Evolutionary conservation across 2,329 filamentous ascomycete species (phyloP).

Genomic region (Xylaria hypoxylon): DNA sequence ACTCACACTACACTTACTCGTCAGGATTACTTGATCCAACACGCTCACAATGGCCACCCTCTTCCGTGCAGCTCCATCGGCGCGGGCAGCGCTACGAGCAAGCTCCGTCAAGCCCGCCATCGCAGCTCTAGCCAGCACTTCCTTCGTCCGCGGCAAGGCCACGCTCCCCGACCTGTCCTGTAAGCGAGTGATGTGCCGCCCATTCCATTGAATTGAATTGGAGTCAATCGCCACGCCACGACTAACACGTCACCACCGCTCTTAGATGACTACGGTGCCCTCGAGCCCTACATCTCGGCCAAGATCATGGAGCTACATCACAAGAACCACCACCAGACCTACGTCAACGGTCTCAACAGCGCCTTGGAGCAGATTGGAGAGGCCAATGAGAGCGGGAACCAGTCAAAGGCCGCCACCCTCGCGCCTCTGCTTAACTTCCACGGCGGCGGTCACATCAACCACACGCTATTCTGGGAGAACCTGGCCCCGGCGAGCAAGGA

Average conservation of each 20-base stretch:
- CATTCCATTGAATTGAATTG: not conserved
- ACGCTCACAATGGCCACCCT: conserved; percentile 76
- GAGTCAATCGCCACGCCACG: too few species aligned
- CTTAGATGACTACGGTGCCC: conserved; percentile 93
- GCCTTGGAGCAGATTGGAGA: conserved; percentile 74
- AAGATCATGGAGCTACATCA: conserved; percentile 90
- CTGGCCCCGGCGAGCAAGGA: conserved; percentile 59
- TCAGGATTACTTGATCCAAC: not conserved
- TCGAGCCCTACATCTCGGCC: conserved; percentile 82
- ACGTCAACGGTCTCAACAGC: conserved; percentile 81
- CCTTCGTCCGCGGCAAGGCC: conserved; percentile 86
- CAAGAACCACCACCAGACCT: conserved; percentile 85
- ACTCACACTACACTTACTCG: too few species aligned
- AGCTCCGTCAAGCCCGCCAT: conserved; percentile 66
- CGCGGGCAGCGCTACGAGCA: conserved; percentile 78
- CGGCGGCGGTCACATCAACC: conserved; percentile 75
- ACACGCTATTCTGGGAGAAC: conserved; percentile 78
- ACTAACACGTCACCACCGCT: conserved; percentile 10
- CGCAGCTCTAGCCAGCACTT: conserved; percentile 76
- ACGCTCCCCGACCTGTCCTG: conserved; percentile 90
- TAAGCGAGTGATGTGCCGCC: conserved; percentile 56
- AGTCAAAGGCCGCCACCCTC: conserved; percentile 47
- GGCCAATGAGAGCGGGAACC: conserved; percentile 64
- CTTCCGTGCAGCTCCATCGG: conserved; percentile 75
- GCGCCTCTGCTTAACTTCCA: conserved; percentile 70